Evolutionary conservation across 1,139 yeast genomes (phyloP), one percentile per base, ranked within the genome.

Genomic region (Candida pseudocylindracea): DNA sequence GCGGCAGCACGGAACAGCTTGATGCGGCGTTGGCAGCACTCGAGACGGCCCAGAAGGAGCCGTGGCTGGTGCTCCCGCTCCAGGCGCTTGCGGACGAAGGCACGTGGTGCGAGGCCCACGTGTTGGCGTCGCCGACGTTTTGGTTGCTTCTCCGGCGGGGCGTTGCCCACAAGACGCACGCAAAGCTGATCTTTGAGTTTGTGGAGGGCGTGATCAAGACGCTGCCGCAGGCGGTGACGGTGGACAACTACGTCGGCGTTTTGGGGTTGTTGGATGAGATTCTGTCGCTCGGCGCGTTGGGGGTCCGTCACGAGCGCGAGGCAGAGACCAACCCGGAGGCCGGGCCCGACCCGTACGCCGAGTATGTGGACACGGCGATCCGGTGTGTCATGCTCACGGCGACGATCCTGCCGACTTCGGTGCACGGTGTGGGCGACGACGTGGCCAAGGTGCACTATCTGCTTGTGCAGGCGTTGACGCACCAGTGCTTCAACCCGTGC

Each of bases 401-500:
- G 8, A 53, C 72, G 28, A 65, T 76, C 27, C 60, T 61, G 12
- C 49, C 68, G 27, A 75, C 88, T 0, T 50, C 69, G 4, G 6
- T 15, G 6, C 4, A 4, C 6, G 20, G 20, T 4, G 20, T 6
- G 20, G 20, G 20, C 20, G 20, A 15, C 6, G 61, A 60, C 5
- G 49, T 74, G 36, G 41, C 66, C 11, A 45, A 51, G 2, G 42
- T 32, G 8, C 33, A 38, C 26, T 67, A 72, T 40, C 73, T 85
- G 1, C 52, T 74, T 37, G 55, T 74, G 26, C 88, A 79, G 45
- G 88, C 91, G 0, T 58, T 83, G 36, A 81, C 91, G 0, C 85
- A 76, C 42, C 94, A 83, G 50, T 79, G 94, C 46, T 66, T 78
- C 48, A 83, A 81, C 43, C 93, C 93, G 8, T 79, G 93, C 46